Evolutionary conservation across 1,284 basidiomycete species (phyloP).

Genomic region (Hymenochaete sp.): DNA sequence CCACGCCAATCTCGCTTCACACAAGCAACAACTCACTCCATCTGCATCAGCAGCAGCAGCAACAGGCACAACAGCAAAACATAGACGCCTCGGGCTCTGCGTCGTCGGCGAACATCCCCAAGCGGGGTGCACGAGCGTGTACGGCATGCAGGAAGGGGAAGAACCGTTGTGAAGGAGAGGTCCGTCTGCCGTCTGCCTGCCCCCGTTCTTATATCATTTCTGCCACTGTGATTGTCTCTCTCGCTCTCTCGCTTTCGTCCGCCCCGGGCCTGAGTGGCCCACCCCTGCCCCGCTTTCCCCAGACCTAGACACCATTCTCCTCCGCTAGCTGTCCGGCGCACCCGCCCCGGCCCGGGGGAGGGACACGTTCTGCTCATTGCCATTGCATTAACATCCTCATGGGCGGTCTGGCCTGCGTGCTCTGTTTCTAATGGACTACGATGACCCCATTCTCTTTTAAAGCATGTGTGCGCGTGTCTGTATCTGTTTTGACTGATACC

Average conservation of each 20-base stretch:
- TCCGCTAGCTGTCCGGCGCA: too few relatives aligned
- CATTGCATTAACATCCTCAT: too few relatives aligned
- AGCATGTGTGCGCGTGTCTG: too few relatives aligned
- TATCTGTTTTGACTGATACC: constrained; percentile 19
- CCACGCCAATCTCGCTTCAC: constrained; percentile 19
- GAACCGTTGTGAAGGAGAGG: constrained; percentile 89
- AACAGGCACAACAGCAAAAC: constrained; percentile 19
- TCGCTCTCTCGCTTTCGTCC: constrained; percentile 25
- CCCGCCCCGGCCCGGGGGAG: background rate
- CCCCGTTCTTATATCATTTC: background rate
- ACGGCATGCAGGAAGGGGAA: constrained; percentile 83
- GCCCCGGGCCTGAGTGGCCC: constrained; percentile 18
- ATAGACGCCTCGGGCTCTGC: constrained; percentile 16
- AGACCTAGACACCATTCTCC: too few relatives aligned
- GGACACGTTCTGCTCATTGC: constrained; percentile 29
- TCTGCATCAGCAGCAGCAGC: constrained; percentile 10
- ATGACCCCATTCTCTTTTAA: too few relatives aligned
- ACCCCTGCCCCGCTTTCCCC: constrained; percentile 23
- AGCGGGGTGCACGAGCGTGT: constrained; percentile 72
- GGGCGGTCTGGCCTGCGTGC: constrained; percentile 52
- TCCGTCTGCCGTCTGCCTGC: constrained; percentile 27
- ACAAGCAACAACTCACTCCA: constrained; percentile 21
- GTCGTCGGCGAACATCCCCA: constrained; percentile 52
- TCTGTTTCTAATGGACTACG: too few relatives aligned
- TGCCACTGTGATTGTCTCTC: constrained; percentile 15